Percentiles rank a stretch among this genome's conserved stretches.
Conservation (phyloP, 345 rosid genomes). For the Limnanthes douglasii region DNA sequence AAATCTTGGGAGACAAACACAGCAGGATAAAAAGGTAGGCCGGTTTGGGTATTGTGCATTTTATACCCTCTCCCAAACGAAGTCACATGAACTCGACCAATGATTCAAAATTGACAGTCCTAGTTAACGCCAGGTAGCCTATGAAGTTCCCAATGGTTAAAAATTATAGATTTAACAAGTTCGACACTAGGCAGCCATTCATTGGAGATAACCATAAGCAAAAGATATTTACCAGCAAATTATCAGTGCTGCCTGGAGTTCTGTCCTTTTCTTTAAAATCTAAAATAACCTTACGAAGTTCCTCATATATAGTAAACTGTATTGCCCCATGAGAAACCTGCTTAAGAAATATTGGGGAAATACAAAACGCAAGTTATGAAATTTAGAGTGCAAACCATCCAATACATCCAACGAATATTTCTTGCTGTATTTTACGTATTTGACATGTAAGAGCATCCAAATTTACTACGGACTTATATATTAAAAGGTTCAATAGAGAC, state of each 20-base stretch:
- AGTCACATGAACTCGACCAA: too few species aligned
- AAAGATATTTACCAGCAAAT: conserved; percentile 36
- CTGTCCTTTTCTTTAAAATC: conserved; percentile 27
- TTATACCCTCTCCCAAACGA: too few species aligned
- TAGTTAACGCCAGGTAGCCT: background rate
- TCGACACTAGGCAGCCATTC: background rate
- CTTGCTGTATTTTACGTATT: too few species aligned
- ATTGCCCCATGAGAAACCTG: conserved; percentile 96
- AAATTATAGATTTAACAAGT: background rate
- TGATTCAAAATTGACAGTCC: background rate
- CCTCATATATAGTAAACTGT: conserved; percentile 90
- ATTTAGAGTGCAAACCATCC: too few species aligned
- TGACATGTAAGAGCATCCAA: too few species aligned
- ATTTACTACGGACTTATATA: too few species aligned
- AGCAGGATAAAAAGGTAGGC: too few species aligned
- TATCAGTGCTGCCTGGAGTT: conserved; percentile 15
- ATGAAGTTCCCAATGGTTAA: background rate
- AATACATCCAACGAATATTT: too few species aligned
- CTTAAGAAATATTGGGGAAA: conserved; percentile 22
- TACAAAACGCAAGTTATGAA: too few species aligned
- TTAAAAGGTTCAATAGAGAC: too few species aligned
- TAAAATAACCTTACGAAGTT: conserved; percentile 52
- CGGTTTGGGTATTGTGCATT: too few species aligned
- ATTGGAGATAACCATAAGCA: background rate
- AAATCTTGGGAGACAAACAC: too few species aligned